Evolutionary conservation across 106 monocot genomes (phyloP).

Genomic region (Narthecium ossifragum): DNA sequence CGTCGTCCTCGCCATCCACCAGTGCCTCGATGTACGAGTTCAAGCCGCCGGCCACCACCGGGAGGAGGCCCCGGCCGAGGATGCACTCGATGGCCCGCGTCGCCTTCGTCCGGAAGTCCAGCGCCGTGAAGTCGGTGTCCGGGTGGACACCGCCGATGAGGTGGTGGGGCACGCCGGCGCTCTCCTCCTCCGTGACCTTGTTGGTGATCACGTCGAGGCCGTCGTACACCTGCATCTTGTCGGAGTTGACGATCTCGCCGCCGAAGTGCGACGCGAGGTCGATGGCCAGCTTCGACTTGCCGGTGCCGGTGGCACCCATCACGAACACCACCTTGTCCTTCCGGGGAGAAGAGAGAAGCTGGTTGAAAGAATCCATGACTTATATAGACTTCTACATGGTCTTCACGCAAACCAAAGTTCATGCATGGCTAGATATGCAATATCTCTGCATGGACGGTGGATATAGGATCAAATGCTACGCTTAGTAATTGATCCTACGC

Average conservation of each 20-base stretch:
- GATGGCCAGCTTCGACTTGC: constrained; percentile 46
- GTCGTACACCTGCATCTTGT: constrained; percentile 62
- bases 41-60: constrained; percentile 58
- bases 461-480: too few relatives aligned
- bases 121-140: constrained; percentile 35
- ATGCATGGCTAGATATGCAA: too few relatives aligned
- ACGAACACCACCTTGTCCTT: constrained; percentile 43
- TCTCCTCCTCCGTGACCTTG: constrained; percentile 47
- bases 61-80: constrained; percentile 17
- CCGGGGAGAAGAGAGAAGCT: too few relatives aligned
- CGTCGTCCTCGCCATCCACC: constrained; percentile 28
- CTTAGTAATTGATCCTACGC: too few relatives aligned
- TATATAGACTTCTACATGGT: too few relatives aligned
- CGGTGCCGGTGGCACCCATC: constrained; percentile 57
- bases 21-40: constrained; percentile 55
- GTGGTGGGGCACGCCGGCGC: constrained; percentile 41
- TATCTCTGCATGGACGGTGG: too few relatives aligned
- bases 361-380: too few relatives aligned
- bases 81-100: constrained; percentile 9
- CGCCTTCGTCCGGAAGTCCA: constrained; percentile 40
- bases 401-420: too few relatives aligned
- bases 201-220: constrained; percentile 54
- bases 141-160: constrained; percentile 38
- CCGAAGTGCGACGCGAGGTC: constrained; percentile 33
- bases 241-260: constrained; percentile 58